Percentiles rank a stretch among this genome's conserved stretches.
phyloP scores from a whole-genome alignment of 495 filamentous ascomycete species.

The Bacidia gigantensis region DNA sequence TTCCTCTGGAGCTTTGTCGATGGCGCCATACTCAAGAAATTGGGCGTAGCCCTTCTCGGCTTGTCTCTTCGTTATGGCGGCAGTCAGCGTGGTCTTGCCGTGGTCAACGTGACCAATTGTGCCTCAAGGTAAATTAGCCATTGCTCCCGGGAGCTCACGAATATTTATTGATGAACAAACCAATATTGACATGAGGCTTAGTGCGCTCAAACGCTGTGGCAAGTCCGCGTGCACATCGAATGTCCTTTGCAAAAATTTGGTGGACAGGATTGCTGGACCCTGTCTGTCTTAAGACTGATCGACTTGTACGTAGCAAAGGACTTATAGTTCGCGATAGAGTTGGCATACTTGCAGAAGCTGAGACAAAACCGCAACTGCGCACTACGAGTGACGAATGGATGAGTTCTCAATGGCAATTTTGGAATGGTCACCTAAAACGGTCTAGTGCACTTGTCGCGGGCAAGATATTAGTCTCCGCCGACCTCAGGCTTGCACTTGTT shows the following conservation, averaged over 20 bases:
- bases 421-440: background rate
- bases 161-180: constrained; percentile 33
- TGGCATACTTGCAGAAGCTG: constrained; percentile 35
- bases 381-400: too few relatives aligned
- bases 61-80: constrained; percentile 95
- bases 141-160: constrained; percentile 3
- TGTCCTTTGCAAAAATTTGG: constrained; percentile 52
- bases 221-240: constrained; percentile 55
- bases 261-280: constrained; percentile 52
- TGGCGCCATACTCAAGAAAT: constrained; percentile 92
- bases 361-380: too few relatives aligned
- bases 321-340: constrained; percentile 48
- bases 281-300: constrained; percentile 46
- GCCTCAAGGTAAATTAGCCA: constrained; percentile 35
- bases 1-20: constrained; percentile 98
- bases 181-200: constrained; percentile 98
- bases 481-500: background rate
- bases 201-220: constrained; percentile 72
- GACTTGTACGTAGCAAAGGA: constrained; percentile 56
- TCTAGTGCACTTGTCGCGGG: constrained; percentile 1
- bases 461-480: background rate
- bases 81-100: constrained; percentile 97
- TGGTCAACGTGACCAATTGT: constrained; percentile 99
- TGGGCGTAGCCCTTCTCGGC: constrained; percentile 81
- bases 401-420: constrained; percentile 1